These are phyloP conservation scores for Sindora glabra DNA, from an alignment of 306 rosid species.

Conservation along the genomic window DNA sequence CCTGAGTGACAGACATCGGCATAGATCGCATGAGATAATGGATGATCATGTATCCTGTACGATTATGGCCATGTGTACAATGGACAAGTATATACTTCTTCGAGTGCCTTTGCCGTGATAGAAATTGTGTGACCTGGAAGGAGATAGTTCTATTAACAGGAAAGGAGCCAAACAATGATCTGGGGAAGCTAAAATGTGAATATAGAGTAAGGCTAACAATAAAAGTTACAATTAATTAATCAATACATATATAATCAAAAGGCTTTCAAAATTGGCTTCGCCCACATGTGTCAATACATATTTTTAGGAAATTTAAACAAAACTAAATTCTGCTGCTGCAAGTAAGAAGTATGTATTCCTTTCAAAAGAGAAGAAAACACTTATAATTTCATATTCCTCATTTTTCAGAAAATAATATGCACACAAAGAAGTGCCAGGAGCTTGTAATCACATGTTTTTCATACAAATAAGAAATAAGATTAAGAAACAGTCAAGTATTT, in stretches of 20 bases:
- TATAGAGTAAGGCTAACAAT: too few species aligned
- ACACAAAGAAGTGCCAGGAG: background rate
- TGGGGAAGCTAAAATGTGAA: too few species aligned
- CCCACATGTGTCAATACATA: too few species aligned
- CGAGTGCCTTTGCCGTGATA: constrained; percentile 74
- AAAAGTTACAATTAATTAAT: too few species aligned
- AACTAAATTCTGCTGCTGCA: background rate
- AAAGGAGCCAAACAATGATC: too few species aligned
- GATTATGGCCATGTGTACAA: constrained; percentile 98
- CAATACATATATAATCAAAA: too few species aligned
- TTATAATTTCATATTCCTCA: background rate
- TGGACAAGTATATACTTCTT: constrained; percentile 94
- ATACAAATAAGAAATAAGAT: background rate
- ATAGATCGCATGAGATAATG: constrained; percentile 83
- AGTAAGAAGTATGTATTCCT: background rate
- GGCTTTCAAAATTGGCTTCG: too few species aligned
- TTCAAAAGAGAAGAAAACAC: background rate
- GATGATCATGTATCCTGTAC: constrained; percentile 94
- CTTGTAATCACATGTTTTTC: background rate
- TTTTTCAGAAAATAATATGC: background rate
- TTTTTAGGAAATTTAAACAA: too few species aligned
- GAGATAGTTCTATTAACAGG: too few species aligned
- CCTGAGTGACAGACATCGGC: constrained; percentile 78
- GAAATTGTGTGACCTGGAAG: constrained; percentile 73
- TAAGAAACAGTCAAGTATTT: background rate